Percentiles rank a stretch among this genome's conserved stretches.
These are phyloP conservation scores for Xylariaceae sp. DNA, from an alignment of 2,329 filamentous ascomycete genomes.

Conservation along the genomic window DNA sequence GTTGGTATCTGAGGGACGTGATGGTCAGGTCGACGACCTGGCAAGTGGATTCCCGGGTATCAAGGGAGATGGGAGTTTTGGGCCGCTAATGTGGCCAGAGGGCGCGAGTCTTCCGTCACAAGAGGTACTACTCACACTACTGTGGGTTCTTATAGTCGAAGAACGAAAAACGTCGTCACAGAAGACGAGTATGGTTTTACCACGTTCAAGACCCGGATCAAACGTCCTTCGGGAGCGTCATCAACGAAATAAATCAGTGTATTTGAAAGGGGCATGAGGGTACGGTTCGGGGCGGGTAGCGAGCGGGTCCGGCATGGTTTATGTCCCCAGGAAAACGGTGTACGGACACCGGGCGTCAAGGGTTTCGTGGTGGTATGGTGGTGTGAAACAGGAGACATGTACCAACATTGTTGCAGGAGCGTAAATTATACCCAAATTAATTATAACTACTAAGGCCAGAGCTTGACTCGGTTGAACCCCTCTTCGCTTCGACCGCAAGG, in stretches of 20 bases:
- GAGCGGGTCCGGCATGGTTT: conserved; percentile 26
- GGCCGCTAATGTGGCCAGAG: conserved; percentile 32
- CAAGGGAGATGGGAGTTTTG: conserved; percentile 33
- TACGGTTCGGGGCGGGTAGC: conserved; percentile 15
- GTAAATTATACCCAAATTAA: too few relatives aligned
- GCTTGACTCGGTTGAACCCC: too few relatives aligned
- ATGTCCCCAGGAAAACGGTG: conserved; percentile 10
- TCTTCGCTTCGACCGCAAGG: too few relatives aligned
- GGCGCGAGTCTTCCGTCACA: conserved; percentile 35
- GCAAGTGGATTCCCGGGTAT: conserved; percentile 33
- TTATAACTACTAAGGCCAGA: too few relatives aligned
- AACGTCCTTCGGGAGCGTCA: conserved; percentile 27
- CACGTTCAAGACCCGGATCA: conserved; percentile 25
- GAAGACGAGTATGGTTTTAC: conserved; percentile 20
- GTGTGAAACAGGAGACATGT: neutral
- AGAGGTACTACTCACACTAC: conserved; percentile 33
- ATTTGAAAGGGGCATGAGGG: conserved; percentile 21
- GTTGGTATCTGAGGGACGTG: conserved; percentile 58
- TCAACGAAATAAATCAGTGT: conserved; percentile 22
- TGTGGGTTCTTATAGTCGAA: conserved; percentile 34
- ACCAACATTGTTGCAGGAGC: neutral
- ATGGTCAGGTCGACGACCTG: conserved; percentile 41
- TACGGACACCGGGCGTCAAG: conserved; percentile 8
- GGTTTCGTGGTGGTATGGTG: neutral
- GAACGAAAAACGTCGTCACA: conserved; percentile 28